A percentile compares a stretch with the other conserved stretches of the same genome.
phyloP scores from a whole-genome alignment of 139 green algal genomes.

The Tetradesmus obliquus region DNA sequence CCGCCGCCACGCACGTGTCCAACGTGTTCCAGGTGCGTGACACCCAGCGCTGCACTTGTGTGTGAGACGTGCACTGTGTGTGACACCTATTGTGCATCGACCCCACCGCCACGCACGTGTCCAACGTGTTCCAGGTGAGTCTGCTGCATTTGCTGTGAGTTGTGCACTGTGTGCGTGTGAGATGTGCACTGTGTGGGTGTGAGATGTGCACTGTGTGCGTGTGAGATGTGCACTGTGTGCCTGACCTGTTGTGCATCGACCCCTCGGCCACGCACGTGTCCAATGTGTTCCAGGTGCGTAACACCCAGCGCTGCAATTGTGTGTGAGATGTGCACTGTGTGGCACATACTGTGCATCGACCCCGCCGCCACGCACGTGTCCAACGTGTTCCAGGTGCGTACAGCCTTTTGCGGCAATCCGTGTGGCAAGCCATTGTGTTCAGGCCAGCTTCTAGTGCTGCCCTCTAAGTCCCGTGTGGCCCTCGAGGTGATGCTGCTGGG shows the following conservation, averaged over 20 bases:
- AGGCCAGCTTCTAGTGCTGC: no score
- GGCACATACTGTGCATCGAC: conserved; percentile 40
- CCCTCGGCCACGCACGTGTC: conserved; percentile 43
- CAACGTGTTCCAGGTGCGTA: conserved; percentile 48
- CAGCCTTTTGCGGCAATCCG: not conserved
- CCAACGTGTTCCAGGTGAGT: conserved; percentile 47
- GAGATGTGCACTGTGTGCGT: not conserved
- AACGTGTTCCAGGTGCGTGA: conserved; percentile 47
- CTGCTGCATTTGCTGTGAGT: not conserved
- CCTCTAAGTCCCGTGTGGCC: conserved; percentile 42
- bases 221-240: not conserved
- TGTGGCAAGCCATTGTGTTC: no score
- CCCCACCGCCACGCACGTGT: conserved; percentile 43
- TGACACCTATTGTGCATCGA: conserved; percentile 20
- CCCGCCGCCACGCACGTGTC: conserved; percentile 44
- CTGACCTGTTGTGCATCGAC: conserved; percentile 26
- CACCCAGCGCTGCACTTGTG: not conserved
- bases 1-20: conserved; percentile 41
- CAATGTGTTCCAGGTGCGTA: conserved; percentile 38
- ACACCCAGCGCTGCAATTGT: conserved; percentile 47
- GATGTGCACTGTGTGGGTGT: not conserved
- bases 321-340: conserved; percentile 54
- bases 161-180: not conserved
- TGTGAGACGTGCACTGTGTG: no score
- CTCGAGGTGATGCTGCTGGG: conserved; percentile 55